Conservation (phyloP, 345 rosid genomes). For the Pistacia vera region DNA sequence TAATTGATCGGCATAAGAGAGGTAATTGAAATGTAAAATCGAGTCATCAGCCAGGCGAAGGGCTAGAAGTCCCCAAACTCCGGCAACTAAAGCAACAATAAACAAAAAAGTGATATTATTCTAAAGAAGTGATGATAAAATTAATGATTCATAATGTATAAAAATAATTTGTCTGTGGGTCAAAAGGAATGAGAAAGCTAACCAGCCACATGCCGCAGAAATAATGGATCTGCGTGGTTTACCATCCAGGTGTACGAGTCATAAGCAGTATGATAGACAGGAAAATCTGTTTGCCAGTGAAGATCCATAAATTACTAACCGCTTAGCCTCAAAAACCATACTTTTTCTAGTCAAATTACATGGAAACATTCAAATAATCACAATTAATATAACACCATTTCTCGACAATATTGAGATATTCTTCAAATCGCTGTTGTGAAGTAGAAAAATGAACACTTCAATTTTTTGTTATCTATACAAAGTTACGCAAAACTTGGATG, state of each 20-base stretch:
- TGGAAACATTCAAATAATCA: background rate
- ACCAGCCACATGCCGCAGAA: constrained; percentile 93
- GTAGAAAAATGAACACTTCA: background rate
- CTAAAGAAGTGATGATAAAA: constrained; percentile 4
- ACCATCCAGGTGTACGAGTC: constrained; percentile 88
- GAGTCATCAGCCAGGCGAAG: constrained; percentile 81
- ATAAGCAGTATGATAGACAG: constrained; percentile 92
- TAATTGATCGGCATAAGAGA: constrained; percentile 67
- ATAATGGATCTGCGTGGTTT: constrained; percentile 70
- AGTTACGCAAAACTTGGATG: background rate
- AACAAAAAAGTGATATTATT: constrained; percentile 4
- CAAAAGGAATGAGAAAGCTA: constrained; percentile 22
- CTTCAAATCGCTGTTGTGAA: background rate
- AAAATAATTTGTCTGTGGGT: background rate
- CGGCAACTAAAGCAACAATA: constrained; percentile 58
- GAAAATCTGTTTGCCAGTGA: constrained; percentile 59
- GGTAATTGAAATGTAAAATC: constrained; percentile 71
- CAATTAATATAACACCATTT: background rate
- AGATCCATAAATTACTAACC: constrained; percentile 8
- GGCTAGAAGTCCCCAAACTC: constrained; percentile 86
- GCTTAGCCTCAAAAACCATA: constrained; percentile 1
- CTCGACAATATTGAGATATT: background rate
- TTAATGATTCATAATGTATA: background rate
- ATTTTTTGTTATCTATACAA: background rate
- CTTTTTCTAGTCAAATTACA: background rate